Evolutionary conservation across 2,329 filamentous ascomycete genomes (phyloP), one percentile per base, ranked within the genome.

Genomic region (Huntiella abstrusa): DNA sequence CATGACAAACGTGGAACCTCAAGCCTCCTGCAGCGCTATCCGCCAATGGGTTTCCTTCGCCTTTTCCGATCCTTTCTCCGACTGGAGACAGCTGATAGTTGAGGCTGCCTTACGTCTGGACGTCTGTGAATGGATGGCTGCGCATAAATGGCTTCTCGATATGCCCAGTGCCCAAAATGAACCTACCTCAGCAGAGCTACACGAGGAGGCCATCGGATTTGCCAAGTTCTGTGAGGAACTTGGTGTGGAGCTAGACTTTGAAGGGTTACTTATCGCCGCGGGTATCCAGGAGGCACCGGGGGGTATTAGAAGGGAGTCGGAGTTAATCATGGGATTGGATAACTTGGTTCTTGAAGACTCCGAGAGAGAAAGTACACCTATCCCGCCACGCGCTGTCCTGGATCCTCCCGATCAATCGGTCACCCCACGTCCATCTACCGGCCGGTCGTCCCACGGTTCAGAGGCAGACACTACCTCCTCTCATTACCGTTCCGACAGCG

Each of bases 1-100:
- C 4, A 69, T 95, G 54, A 92, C 83, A 63, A 92, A 94, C 62
- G 92, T 94, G 56, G 88, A 95, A 51, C 43, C 39, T 5, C 47
- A 49, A 16, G 41, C 43, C 1, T 38, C 47, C 4, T 22, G 33
- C 8, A 22, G 43, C 5, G 47, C 43, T 17, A 49, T 49, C 13
- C 47, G 43, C 13, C 47, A 39, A 19, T 49, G 47, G 43, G 13
- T 49, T n/a, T 46, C 43, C n/a, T 49, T 49, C 38, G 43, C 43
- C 17, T 46, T 49, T 43, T 33, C 34, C 4, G 47, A 49, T 39
- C 38, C 39, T 5, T 15, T 37, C 2, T 22, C 47, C 1, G 22
- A 46, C 4, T 49, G 47, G 43, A 37, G 43, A 4, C 43, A 49
- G 22, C 33, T 49, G 32, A 36, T 49, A 17, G 43, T 49, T 22